Percentiles rank a stretch among this genome's conserved stretches.
These are phyloP conservation scores for Monosporozyma solicola DNA, from an alignment of 805 yeast genomes.

Conservation along the genomic window DNA sequence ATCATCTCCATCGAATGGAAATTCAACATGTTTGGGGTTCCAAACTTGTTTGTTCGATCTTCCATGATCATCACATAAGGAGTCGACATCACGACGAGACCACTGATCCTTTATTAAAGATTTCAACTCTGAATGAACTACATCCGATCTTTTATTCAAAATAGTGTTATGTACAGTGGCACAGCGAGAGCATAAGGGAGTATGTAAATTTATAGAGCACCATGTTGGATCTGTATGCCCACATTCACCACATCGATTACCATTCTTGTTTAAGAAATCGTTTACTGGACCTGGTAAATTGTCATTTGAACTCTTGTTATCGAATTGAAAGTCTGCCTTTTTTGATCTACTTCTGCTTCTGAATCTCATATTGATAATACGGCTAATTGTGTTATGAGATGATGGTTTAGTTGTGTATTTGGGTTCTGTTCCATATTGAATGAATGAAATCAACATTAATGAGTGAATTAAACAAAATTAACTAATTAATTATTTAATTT, in stretches of 20 bases:
- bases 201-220: constrained; percentile 40
- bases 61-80: constrained; percentile 38
- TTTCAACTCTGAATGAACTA: constrained; percentile 53
- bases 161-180: constrained; percentile 62
- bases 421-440: too few species aligned
- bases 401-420: too few species aligned
- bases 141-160: constrained; percentile 38
- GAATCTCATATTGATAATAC: neutral
- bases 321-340: neutral
- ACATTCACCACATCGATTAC: constrained; percentile 76
- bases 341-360: neutral
- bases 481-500: too few species aligned
- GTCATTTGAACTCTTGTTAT: neutral
- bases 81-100: constrained; percentile 47
- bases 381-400: neutral
- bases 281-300: neutral
- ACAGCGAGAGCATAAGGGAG: constrained; percentile 77
- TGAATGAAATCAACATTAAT: too few species aligned
- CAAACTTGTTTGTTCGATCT: constrained; percentile 49
- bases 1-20: constrained; percentile 70
- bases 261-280: constrained; percentile 30
- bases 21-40: constrained; percentile 61
- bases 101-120: constrained; percentile 68
- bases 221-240: constrained; percentile 51
- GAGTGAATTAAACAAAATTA: too few species aligned